Evolutionary conservation across 345 rosid species (phyloP).

Genomic region (Pugionium cornutum): DNA sequence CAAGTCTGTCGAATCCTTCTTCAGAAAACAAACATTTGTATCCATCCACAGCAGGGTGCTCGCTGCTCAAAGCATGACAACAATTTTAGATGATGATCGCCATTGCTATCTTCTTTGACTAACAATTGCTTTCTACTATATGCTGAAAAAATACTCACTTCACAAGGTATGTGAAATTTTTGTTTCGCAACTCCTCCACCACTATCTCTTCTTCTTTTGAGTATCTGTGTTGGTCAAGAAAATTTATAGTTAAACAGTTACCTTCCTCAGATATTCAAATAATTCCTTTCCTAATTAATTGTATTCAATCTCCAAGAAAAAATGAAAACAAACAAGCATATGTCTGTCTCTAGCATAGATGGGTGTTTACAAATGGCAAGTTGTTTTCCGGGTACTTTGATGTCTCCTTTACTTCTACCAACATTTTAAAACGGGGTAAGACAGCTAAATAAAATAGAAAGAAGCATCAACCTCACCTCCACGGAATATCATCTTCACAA

Average conservation of each 20-base stretch:
- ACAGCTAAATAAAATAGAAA: constrained; percentile 6
- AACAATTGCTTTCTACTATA: constrained; percentile 16
- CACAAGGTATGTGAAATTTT: constrained; percentile 79
- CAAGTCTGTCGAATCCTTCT: constrained; percentile 66
- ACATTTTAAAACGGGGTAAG: not conserved
- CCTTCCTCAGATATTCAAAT: constrained; percentile 13
- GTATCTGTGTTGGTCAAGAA: constrained; percentile 56
- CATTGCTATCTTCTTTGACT: constrained; percentile 10
- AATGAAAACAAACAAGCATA: too few relatives aligned
- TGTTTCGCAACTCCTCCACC: constrained; percentile 47
- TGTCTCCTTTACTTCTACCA: too few relatives aligned
- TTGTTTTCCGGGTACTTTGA: too few relatives aligned
- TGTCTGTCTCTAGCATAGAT: too few relatives aligned
- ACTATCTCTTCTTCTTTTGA: constrained; percentile 89
- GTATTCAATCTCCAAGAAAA: constrained; percentile 5
- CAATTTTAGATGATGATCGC: constrained; percentile 13
- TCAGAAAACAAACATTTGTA: constrained; percentile 64
- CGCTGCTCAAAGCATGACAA: constrained; percentile 51
- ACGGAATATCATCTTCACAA: constrained; percentile 71
- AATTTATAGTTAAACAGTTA: constrained; percentile 11
- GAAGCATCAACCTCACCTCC: constrained; percentile 63
- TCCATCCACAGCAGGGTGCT: constrained; percentile 65
- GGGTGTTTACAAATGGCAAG: too few relatives aligned
- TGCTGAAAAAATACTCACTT: constrained; percentile 53
- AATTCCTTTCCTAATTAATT: constrained; percentile 9